These are phyloP conservation scores for Vigna trinervia DNA, from an alignment of 306 rosid species.

Conservation along the genomic window DNA sequence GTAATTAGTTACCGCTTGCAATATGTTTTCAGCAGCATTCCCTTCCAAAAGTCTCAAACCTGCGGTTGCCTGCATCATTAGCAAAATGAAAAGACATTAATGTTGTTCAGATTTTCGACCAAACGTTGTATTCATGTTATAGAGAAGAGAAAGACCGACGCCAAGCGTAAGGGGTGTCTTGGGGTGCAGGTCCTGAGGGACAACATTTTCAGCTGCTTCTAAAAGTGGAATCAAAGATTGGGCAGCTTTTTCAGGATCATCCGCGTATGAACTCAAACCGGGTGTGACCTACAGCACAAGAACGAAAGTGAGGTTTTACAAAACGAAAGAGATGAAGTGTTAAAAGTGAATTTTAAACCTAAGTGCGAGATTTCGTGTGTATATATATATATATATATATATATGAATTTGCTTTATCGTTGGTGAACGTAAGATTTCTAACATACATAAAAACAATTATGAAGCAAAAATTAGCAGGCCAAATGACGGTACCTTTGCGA, in stretches of 20 bases:
- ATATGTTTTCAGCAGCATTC: conserved; percentile 31
- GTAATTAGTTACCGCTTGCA: conserved; percentile 32
- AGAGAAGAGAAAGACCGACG: conserved; percentile 38
- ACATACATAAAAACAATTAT: not conserved
- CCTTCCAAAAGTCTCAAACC: conserved; percentile 42
- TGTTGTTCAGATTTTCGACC: too few species aligned
- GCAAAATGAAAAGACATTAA: too few species aligned
- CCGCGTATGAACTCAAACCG: conserved; percentile 68
- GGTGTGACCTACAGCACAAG: conserved; percentile 43
- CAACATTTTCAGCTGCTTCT: conserved; percentile 58
- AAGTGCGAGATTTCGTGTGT: too few species aligned
- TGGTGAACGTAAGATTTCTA: too few species aligned
- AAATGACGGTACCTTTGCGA: conserved; percentile 39
- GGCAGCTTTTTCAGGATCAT: conserved; percentile 65
- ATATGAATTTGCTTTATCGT: too few species aligned
- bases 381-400: too few species aligned
- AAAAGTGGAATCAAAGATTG: conserved; percentile 63
- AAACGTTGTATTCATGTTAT: not conserved
- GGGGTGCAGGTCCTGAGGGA: conserved; percentile 57
- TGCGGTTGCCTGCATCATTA: conserved; percentile 40
- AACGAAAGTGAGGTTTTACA: too few species aligned
- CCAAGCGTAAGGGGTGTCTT: conserved; percentile 81
- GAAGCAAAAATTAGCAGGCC: not conserved
- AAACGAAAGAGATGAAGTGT: not conserved
- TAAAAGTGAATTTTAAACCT: too few species aligned